phyloP scores from a whole-genome alignment of 179 eudicot species.

The Monotropa hypopitys region DNA sequence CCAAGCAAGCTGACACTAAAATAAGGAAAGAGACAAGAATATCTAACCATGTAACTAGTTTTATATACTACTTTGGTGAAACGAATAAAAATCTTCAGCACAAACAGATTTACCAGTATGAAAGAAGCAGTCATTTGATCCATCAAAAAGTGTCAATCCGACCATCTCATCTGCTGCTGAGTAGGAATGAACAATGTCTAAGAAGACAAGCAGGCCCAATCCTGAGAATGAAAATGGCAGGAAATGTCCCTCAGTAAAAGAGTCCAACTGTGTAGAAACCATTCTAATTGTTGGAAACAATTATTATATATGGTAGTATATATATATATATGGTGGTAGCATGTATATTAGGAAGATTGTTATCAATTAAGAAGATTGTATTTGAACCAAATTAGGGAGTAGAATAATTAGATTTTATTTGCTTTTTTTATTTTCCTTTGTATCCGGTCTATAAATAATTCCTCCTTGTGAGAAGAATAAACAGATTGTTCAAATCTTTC shows the following conservation, averaged over 20 bases:
- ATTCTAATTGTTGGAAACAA: no score
- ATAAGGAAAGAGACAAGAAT: background rate
- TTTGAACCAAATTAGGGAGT: no score
- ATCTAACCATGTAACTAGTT: background rate
- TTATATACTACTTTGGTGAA: background rate
- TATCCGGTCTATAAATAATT: no score
- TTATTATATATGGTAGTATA: no score
- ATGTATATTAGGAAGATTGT: no score
- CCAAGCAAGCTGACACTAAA: background rate
- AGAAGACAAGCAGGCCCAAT: constrained; percentile 70
- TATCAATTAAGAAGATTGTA: no score
- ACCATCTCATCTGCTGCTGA: constrained; percentile 98
- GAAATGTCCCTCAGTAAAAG: background rate
- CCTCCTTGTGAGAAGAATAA: no score
- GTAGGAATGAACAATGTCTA: constrained; percentile 89
- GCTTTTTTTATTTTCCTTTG: no score
- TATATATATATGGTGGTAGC: no score
- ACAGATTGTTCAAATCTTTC: no score
- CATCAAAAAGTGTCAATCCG: constrained; percentile 86
- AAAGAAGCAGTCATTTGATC: constrained; percentile 93
- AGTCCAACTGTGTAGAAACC: background rate
- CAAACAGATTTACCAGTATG: constrained; percentile 53
- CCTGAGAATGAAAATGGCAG: constrained; percentile 31
- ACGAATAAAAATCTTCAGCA: background rate
- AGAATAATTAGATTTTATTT: no score